Evolutionary conservation across 345 rosid genomes (phyloP), one percentile per base, ranked within the genome.

Genomic region (Brassica incana): DNA sequence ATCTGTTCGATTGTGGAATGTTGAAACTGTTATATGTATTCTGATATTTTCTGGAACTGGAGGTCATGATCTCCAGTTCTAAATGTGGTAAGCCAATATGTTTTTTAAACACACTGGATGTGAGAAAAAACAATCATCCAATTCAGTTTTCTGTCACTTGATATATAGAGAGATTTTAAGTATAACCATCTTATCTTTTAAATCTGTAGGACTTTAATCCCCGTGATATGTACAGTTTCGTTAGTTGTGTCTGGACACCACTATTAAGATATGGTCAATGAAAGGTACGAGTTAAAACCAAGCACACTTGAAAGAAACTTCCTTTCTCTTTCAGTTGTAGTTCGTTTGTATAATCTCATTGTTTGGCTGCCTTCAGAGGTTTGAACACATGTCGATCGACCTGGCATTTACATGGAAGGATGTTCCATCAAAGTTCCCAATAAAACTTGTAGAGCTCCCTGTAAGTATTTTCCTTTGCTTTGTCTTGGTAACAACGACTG

Each of bases 31-130:
- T 77, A 91, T 95, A 74, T 95, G 99, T 83, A 86, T 95, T 81
- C 82, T 95, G 87, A 85, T 95, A 85, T 93, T 95, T 87, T 89
- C 99, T 85, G 99, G 99, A 79, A 97, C 94, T 23, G 97, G 99
- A 76, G 99, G 97, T 61, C 98, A 92, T 73, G 91, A 97, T 23
- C 25, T 90, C 93, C 69, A 88, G 98, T 95, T 77, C 74, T 95
- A 78, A 92, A 97, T 78, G 99, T 95, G 92, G 99, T 92, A 71
- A 84, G 91, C 77, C 65, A 14, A 4, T 27, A 50, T 71, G 52
- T 58, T 69, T 64, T 40, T 45, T 61, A 10, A 50, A 50, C 32
- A 65, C 7, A 38, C 32, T 32, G 29, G 40, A 40, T 45, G 35
- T 27, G 50, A 38, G 64, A 30, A 30, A 63, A 45, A 75, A 64